Evolutionary conservation across 345 rosid genomes (phyloP), one percentile per base, ranked within the genome.

Genomic region (Eucalyptus albens): DNA sequence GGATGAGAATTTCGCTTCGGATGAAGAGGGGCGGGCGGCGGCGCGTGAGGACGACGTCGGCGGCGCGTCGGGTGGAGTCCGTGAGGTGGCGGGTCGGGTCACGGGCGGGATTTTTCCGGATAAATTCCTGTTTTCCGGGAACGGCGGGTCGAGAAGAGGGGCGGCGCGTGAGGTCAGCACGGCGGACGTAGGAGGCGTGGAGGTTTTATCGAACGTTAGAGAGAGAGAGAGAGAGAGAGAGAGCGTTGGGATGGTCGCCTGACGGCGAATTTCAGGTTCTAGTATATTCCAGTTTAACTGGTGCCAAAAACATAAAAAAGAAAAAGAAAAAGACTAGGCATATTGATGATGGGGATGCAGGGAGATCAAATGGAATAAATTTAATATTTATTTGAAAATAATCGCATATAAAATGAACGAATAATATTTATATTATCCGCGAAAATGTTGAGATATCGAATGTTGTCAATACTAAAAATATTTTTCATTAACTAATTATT

Each of bases 261-360:
- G 93, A 87, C 88, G 93, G 92, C 93, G 90, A 65, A 90, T 56
- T 85, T 47, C 42, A 87, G 83, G 56, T 72, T 37, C 82, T 19
- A 72, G 44, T 33, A 72, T 72, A 37, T 19, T 72, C 83, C 45
- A 72, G 40, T 72, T 37, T 37, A 37, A 21, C 45, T 37, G 4
- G 27, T 72, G 45, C 82, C 45, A 65, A 65, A 65, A n/a, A 9
- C 81, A 31, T 6, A 10, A 33, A 33, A 33, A 69, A 69, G 9
- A 67, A n/a, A 15, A 67, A 16, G 3, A 31, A 16, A n/a, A 16
- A 33, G 24, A 69, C 44, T 5, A 17, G 17, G 44, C 24, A 31
- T 8, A 67, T 8, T 1, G 49, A 47, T 83, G 50, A 19, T 8
- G 50, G 26, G 45, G 8, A 9, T 8, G 22, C 1, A 13, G n/a